phyloP scores from a whole-genome alignment of 2,329 filamentous ascomycete genomes.

The Teratosphaeria destructans region DNA sequence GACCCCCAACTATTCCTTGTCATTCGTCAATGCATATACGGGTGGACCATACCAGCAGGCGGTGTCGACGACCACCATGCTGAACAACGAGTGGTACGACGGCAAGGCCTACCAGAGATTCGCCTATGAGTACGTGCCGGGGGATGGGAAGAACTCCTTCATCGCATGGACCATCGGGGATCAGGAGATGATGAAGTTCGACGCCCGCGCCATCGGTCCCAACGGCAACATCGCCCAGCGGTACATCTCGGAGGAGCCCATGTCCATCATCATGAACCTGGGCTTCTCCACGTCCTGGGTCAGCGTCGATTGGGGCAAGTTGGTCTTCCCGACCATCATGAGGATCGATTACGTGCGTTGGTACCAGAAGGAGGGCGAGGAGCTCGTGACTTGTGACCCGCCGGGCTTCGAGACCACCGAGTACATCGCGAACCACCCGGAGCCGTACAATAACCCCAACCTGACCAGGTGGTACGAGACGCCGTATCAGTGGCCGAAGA shows the following conservation, averaged over 20 bases:
- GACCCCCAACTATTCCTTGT: conserved; percentile 40
- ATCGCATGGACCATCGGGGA: conserved; percentile 46
- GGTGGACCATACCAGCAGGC: conserved; percentile 48
- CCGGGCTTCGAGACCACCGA: conserved; percentile 42
- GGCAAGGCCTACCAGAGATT: conserved; percentile 45
- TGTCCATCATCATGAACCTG: conserved; percentile 45
- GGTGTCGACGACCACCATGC: conserved; percentile 43
- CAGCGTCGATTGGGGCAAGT: conserved; percentile 33
- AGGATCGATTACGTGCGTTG: conserved; percentile 45
- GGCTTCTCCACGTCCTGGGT: conserved; percentile 43
- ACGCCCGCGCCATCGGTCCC: conserved; percentile 41
- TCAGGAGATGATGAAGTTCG: conserved; percentile 41
- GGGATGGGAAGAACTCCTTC: conserved; percentile 33
- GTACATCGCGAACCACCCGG: conserved; percentile 39
- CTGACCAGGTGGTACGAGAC: conserved; percentile 36
- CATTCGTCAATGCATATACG: conserved; percentile 41
- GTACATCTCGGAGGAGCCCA: conserved; percentile 42
- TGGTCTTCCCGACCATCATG: conserved; percentile 44
- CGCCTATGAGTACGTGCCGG: conserved; percentile 45
- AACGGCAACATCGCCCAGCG: conserved; percentile 44
- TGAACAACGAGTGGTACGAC: conserved; percentile 48
- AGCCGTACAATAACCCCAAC: conserved; percentile 42
- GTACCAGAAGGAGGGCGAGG: conserved; percentile 41
- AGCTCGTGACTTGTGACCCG: conserved; percentile 45
- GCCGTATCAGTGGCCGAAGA: conserved; percentile 32